These are phyloP conservation scores for Coffea canephora DNA, from an alignment of 257 asterid genomes.

Conservation along the genomic window DNA sequence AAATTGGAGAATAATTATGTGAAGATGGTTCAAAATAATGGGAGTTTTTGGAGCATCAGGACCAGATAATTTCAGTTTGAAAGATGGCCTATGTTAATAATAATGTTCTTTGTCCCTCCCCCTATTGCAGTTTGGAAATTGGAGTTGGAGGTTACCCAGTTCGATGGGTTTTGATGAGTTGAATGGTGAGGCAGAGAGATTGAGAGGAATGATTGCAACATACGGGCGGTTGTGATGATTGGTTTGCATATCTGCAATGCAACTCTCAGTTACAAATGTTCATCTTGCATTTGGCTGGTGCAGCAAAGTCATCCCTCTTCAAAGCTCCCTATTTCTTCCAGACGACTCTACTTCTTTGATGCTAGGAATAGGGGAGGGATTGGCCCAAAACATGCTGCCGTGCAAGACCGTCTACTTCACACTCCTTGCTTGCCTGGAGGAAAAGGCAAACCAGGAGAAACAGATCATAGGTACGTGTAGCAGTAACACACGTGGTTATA, in stretches of 20 bases:
- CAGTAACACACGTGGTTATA: too few relatives aligned
- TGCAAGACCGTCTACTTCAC: not conserved
- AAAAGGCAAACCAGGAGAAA: too few relatives aligned
- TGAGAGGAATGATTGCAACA: slow-evolving; percentile 56
- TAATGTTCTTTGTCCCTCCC: not conserved
- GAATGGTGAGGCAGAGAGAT: slow-evolving; percentile 63
- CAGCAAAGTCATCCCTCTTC: not conserved
- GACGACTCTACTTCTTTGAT: not conserved
- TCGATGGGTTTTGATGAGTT: slow-evolving; percentile 60
- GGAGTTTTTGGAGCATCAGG: not conserved
- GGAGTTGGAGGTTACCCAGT: slow-evolving; percentile 95
- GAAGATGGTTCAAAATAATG: too few relatives aligned
- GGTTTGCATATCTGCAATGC: not conserved
- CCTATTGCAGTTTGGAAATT: slow-evolving; percentile 71
- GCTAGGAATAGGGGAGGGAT: not conserved
- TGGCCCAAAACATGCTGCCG: not conserved
- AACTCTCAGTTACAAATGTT: not conserved
- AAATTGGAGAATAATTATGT: too few relatives aligned
- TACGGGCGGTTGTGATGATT: slow-evolving; percentile 59
- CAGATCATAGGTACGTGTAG: too few relatives aligned
- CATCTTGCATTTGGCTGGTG: not conserved
- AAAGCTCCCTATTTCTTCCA: not conserved
- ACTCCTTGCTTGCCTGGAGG: too few relatives aligned
- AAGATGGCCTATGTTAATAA: not conserved
- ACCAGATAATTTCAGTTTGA: not conserved